phyloP scores from a whole-genome alignment of 108 stramenopile genomes.

The Nitzschia inconspicua region DNA sequence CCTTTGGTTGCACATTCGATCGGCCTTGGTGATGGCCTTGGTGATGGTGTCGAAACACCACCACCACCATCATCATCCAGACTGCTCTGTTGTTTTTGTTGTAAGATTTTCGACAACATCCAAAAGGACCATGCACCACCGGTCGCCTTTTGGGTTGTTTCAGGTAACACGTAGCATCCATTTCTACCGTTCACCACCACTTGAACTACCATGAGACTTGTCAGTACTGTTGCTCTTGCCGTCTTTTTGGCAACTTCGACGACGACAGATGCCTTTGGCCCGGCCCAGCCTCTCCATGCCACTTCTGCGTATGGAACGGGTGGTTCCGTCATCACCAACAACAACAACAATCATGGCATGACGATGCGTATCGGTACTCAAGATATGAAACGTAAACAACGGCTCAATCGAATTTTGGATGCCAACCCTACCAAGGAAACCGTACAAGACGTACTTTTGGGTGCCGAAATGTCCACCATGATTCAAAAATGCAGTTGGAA shows the following conservation, averaged over 20 bases:
- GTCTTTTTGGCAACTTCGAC: conserved; percentile 21
- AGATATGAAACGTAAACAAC: conserved; percentile 14
- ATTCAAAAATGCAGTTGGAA: conserved; percentile 30
- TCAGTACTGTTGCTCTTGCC: conserved; percentile 20
- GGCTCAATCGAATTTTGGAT: conserved; percentile 11
- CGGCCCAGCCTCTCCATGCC: conserved; percentile 20
- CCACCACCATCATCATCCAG: no score
- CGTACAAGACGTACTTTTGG: not conserved
- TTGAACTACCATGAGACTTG: conserved; percentile 21
- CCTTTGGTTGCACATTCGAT: no score
- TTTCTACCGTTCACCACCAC: no score
- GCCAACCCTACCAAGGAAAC: conserved; percentile 10
- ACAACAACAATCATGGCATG: conserved; percentile 12
- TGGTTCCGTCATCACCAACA: conserved; percentile 1
- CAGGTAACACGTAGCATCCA: no score
- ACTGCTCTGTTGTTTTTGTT: no score
- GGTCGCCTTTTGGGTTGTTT: conserved; percentile 1
- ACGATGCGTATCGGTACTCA: conserved; percentile 20
- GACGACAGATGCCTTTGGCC: conserved; percentile 22
- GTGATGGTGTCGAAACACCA: no score
- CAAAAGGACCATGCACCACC: conserved; percentile 70
- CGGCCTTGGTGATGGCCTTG: no score
- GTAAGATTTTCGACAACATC: no score
- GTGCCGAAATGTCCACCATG: not conserved
- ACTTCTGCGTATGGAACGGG: no score